phyloP scores from a whole-genome alignment of 768 basidiomycete genomes.

The Tubosaeta brunneosetosa region DNA sequence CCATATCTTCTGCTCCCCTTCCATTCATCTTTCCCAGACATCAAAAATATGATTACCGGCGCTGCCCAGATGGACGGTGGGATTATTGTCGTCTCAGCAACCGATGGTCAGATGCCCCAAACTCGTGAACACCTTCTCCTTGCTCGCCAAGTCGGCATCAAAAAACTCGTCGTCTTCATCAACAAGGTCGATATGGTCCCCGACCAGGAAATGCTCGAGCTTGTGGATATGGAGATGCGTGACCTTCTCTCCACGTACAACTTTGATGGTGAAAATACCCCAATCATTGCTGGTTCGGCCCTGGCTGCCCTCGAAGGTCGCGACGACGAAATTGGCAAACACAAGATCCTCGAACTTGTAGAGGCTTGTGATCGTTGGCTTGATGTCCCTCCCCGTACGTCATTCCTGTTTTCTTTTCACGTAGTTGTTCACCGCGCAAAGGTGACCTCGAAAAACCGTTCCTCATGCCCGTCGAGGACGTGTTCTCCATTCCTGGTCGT shows the following conservation, averaged over 20 bases:
- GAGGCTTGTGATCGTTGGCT: conserved; percentile 91
- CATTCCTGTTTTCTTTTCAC: not conserved
- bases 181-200: conserved; percentile 98
- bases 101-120: conserved; percentile 99
- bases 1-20: not conserved
- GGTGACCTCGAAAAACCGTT: conserved; percentile 98
- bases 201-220: conserved; percentile 97
- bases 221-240: conserved; percentile 99
- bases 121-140: conserved; percentile 97
- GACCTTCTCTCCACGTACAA: conserved; percentile 89
- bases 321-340: conserved; percentile 70
- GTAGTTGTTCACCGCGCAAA: conserved; percentile 26
- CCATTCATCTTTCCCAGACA: conserved; percentile 48
- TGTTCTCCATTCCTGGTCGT: conserved; percentile 97
- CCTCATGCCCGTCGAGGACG: conserved; percentile 93
- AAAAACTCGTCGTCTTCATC: conserved; percentile 97
- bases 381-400: conserved; percentile 84
- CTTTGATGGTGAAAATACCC: conserved; percentile 95
- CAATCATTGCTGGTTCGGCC: conserved; percentile 97
- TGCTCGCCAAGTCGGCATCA: conserved; percentile 96
- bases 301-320: conserved; percentile 90
- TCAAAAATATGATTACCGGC: conserved; percentile 99
- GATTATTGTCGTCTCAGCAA: conserved; percentile 95
- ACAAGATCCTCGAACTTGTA: conserved; percentile 79
- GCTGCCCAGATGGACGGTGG: conserved; percentile 97